Conservation (phyloP, 225 moss, liverwort and hornwort genomes). For the Pseudoscleropodium purum region DNA sequence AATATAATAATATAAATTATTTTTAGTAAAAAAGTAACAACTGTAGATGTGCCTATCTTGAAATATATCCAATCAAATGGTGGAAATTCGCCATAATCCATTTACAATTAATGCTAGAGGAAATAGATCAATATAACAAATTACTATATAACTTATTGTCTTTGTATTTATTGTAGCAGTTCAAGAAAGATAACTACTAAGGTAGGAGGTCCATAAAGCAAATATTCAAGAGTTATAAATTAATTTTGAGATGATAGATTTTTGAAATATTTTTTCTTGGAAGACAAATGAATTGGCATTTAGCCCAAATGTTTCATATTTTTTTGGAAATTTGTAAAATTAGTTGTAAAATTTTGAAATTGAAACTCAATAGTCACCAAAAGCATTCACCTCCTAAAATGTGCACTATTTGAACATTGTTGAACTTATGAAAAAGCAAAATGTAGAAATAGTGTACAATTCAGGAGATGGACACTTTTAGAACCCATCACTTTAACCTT, state of each 20-base stretch:
- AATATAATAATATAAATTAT: background rate
- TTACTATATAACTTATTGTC: background rate
- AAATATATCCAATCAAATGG: background rate
- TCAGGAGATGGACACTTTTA: background rate
- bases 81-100: background rate
- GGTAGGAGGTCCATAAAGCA: background rate
- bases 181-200: background rate
- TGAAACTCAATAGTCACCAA: background rate
- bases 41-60: background rate
- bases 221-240: background rate
- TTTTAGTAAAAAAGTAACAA: background rate
- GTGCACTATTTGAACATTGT: background rate
- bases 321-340: background rate
- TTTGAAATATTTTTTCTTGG: background rate
- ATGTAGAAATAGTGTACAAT: background rate
- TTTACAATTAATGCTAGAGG: background rate
- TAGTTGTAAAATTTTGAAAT: background rate
- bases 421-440: background rate
- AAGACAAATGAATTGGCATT: background rate
- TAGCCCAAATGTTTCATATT: no score
- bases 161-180: background rate
- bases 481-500: background rate
- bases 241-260: background rate
- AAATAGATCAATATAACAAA: background rate
- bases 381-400: background rate